Percentiles rank a stretch among this genome's conserved stretches.
Conservation (phyloP, 768 basidiomycete species). For the Stropharia rugosoannulata region DNA sequence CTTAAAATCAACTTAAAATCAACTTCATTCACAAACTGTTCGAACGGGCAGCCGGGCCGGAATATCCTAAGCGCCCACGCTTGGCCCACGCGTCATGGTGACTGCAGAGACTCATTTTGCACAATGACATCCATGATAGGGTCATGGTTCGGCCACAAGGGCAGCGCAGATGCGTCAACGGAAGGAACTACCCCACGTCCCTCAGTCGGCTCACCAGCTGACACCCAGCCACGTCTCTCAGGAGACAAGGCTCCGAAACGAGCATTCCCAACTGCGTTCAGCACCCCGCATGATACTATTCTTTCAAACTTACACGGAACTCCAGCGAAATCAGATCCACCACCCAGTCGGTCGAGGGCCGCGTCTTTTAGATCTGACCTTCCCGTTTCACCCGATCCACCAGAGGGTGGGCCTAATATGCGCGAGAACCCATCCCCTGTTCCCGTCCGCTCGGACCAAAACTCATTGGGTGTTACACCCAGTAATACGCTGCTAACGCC, state of each 20-base stretch:
- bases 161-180: constrained; percentile 11
- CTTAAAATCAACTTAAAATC: no score
- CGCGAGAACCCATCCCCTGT: constrained; percentile 3
- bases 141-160: constrained; percentile 21
- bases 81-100: no score
- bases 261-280: constrained; percentile 20
- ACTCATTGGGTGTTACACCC: neutral
- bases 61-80: neutral
- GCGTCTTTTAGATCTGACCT: constrained; percentile 12
- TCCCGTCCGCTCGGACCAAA: neutral
- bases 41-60: neutral
- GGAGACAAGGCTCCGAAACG: constrained; percentile 18
- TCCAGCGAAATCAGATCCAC: constrained; percentile 9
- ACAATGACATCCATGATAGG: constrained; percentile 16
- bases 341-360: constrained; percentile 12
- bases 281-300: constrained; percentile 64
- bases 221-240: constrained; percentile 15
- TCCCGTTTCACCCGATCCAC: constrained; percentile 7
- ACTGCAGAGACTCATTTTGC: neutral
- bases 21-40: no score
- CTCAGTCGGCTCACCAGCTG: constrained; percentile 18
- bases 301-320: constrained; percentile 51
- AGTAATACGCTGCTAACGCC: neutral
- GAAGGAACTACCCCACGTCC: constrained; percentile 19
- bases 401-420: neutral